phyloP scores from a whole-genome alignment of 768 basidiomycete species.

The Pisolithus albus region DNA sequence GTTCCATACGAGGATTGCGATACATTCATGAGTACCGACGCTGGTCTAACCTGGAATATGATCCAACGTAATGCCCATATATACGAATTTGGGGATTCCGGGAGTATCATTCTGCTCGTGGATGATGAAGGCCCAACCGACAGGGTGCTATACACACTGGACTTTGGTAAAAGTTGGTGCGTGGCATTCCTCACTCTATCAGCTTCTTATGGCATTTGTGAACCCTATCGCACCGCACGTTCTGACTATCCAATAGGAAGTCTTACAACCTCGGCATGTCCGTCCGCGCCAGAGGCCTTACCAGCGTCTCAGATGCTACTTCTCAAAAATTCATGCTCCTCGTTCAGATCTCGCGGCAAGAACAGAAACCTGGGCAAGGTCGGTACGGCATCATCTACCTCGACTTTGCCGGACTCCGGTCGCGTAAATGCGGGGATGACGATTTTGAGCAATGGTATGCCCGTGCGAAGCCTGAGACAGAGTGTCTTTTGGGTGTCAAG shows the following conservation, averaged over 20 bases:
- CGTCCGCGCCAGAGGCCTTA: conserved; percentile 68
- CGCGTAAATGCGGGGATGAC: conserved; percentile 55
- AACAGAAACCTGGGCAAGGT: conserved; percentile 45
- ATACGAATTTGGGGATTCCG: conserved; percentile 94
- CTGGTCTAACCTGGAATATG: conserved; percentile 83
- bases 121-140: conserved; percentile 80
- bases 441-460: conserved; percentile 93
- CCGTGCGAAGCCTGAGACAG: conserved; percentile 47
- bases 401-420: conserved; percentile 69
- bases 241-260: conserved; percentile 41
- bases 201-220: not conserved
- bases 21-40: conserved; percentile 89
- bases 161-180: conserved; percentile 80
- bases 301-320: conserved; percentile 90
- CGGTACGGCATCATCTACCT: conserved; percentile 70
- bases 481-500: conserved; percentile 95
- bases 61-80: conserved; percentile 70
- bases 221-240: not conserved
- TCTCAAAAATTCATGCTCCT: conserved; percentile 93
- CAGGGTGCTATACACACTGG: conserved; percentile 67
- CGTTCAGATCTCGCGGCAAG: conserved; percentile 62
- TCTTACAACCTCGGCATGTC: conserved; percentile 62
- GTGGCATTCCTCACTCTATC: conserved; percentile 20
- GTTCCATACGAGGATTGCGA: conserved; percentile 78
- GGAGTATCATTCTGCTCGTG: conserved; percentile 69